Conservation (phyloP, 148 eudicot genomes). For the Chenopodium album region DNA sequence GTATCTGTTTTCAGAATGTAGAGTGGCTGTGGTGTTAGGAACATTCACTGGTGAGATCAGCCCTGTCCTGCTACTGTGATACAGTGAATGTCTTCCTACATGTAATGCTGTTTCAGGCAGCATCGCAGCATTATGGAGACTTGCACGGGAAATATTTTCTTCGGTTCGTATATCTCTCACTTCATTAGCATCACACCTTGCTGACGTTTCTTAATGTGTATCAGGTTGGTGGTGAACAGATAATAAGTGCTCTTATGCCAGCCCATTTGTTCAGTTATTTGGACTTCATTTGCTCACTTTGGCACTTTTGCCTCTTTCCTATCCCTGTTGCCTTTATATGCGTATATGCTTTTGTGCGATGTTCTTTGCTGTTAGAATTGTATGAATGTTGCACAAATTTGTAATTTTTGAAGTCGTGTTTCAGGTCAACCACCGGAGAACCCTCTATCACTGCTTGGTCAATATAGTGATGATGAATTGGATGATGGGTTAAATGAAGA, state of each 20-base stretch:
- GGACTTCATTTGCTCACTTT: constrained; percentile 23
- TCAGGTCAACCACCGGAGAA: constrained; percentile 72
- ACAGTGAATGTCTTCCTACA: constrained; percentile 66
- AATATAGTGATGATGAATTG: constrained; percentile 91
- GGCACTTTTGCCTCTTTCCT: background rate
- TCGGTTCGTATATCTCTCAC: constrained; percentile 97
- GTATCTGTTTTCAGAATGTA: constrained; percentile 67
- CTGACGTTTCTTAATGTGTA: constrained; percentile 51
- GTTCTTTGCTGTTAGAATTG: constrained; percentile 13
- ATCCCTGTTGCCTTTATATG: background rate
- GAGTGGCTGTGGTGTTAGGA: constrained; percentile 90
- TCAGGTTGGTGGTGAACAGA: constrained; percentile 57
- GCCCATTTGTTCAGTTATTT: constrained; percentile 19
- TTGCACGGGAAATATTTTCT: constrained; percentile 43
- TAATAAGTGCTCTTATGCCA: constrained; percentile 29
- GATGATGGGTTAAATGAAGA: constrained; percentile 60
- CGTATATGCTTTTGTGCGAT: constrained; percentile 13
- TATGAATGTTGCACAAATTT: background rate
- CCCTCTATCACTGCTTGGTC: constrained; percentile 85
- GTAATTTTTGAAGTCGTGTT: constrained; percentile 30
- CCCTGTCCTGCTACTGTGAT: constrained; percentile 64
- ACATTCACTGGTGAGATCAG: constrained; percentile 70
- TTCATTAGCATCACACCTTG: constrained; percentile 55
- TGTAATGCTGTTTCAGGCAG: constrained; percentile 60
- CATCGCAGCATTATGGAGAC: constrained; percentile 61